Conservation (phyloP, 106 monocot genomes). For the Allium sativum region DNA sequence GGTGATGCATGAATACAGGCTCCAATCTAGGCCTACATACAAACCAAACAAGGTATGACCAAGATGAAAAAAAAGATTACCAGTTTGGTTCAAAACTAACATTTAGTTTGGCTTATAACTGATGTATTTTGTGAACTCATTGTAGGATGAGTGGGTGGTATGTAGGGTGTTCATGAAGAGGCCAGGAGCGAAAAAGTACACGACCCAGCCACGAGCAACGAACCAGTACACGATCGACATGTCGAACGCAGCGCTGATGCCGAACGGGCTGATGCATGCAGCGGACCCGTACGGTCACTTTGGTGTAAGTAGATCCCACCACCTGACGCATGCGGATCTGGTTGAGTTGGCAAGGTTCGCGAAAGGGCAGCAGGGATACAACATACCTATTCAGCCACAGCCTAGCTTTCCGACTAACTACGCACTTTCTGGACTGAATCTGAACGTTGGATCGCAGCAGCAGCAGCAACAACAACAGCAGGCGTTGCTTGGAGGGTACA, state of each 20-base stretch:
- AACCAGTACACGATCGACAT: constrained; percentile 34
- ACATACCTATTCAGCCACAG: constrained; percentile 10
- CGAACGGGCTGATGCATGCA: constrained; percentile 9
- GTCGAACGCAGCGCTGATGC: constrained; percentile 17
- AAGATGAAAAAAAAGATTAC: background rate
- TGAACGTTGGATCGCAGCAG: constrained; percentile 22
- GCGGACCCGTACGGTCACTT: constrained; percentile 1
- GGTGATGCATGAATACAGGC: constrained; percentile 42
- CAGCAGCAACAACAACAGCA: constrained; percentile 3
- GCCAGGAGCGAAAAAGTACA: constrained; percentile 52
- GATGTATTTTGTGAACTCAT: background rate
- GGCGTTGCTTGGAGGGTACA: background rate
- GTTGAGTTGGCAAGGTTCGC: constrained; percentile 7
- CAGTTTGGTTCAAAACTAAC: background rate
- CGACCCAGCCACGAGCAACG: constrained; percentile 12
- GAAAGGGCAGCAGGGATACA: constrained; percentile 7
- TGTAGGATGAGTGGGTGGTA: constrained; percentile 86
- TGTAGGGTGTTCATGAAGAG: constrained; percentile 82
- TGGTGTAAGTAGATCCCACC: background rate
- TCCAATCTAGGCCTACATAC: constrained; percentile 19
- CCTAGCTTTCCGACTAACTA: background rate
- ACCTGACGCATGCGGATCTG: background rate
- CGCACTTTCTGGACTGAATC: constrained; percentile 14
- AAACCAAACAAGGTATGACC: constrained; percentile 19
- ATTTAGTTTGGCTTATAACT: background rate